These are phyloP conservation scores for Rhazya stricta DNA, from an alignment of 257 asterid genomes.

Conservation along the genomic window DNA sequence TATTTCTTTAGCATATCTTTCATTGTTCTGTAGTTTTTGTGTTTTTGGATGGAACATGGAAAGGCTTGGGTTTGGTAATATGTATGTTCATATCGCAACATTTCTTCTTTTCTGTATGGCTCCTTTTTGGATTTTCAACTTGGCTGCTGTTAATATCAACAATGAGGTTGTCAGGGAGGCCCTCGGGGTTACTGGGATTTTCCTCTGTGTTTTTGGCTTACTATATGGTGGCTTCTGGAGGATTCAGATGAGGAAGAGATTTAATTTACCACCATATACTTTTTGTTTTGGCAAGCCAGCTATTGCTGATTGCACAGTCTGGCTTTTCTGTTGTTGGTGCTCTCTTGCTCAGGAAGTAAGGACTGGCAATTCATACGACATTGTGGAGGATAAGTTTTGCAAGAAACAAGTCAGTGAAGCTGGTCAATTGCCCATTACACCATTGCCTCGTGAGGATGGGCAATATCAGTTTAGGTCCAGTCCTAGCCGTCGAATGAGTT, in stretches of 20 bases:
- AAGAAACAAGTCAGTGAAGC: conserved; percentile 28
- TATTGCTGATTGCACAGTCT: conserved; percentile 59
- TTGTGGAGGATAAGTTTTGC: conserved; percentile 63
- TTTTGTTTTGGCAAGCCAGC: conserved; percentile 62
- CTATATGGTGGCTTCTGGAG: conserved; percentile 96
- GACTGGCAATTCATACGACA: conserved; percentile 71
- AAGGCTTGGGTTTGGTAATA: conserved; percentile 85
- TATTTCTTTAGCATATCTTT: conserved; percentile 76
- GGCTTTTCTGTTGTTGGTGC: conserved; percentile 97
- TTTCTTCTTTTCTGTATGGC: conserved; percentile 85
- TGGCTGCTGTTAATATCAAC: conserved; percentile 75
- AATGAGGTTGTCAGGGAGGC: conserved; percentile 59
- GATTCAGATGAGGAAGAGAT: conserved; percentile 84
- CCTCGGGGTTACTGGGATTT: conserved; percentile 65
- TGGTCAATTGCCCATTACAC: conserved; percentile 32
- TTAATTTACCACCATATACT: conserved; percentile 56
- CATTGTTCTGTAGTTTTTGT: conserved; percentile 76
- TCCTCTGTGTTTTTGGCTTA: conserved; percentile 71
- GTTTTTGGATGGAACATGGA: conserved; percentile 99
- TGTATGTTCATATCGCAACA: conserved; percentile 89
- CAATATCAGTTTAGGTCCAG: conserved; percentile 37
- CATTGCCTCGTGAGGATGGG: conserved; percentile 62
- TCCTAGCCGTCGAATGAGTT: conserved; percentile 25
- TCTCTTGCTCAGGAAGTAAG: conserved; percentile 83
- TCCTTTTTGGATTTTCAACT: conserved; percentile 80